Evolutionary conservation across 257 asterid species (phyloP).

Genomic region (Verbascum thapsus): DNA sequence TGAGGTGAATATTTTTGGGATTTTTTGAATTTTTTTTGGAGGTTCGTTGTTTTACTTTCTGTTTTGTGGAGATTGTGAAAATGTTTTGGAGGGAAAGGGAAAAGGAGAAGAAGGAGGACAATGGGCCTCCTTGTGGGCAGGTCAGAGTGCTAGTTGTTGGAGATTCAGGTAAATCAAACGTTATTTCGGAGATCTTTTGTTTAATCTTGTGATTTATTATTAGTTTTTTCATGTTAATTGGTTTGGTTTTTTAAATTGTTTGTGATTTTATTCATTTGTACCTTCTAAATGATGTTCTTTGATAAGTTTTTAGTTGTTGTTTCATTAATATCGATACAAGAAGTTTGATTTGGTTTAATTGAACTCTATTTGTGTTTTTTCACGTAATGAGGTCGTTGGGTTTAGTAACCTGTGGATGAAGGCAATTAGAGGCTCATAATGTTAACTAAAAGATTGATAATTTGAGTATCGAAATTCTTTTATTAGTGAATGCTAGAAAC

Average conservation of each 20-base stretch:
- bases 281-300: not conserved
- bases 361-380: not conserved
- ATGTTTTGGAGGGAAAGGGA: slow-evolving; percentile 95
- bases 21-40: not conserved
- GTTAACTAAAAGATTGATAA: not conserved
- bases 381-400: not conserved
- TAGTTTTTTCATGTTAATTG: slow-evolving; percentile 1
- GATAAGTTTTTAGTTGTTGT: not conserved
- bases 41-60: too few relatives aligned
- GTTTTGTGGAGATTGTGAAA: slow-evolving; percentile 25
- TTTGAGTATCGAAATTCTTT: not conserved
- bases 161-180: slow-evolving; percentile 69
- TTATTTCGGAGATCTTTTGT: not conserved
- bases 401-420: not conserved
- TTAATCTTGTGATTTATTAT: not conserved
- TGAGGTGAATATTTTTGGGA: slow-evolving; percentile 21
- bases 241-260: not conserved
- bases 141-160: slow-evolving; percentile 92
- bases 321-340: too few relatives aligned
- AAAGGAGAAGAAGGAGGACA: slow-evolving; percentile 65
- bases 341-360: not conserved
- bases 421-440: not conserved
- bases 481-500: not conserved
- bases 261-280: not conserved
- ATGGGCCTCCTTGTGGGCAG: slow-evolving; percentile 94